Base-by-base conservation (phyloP, 306 rosid genomes). In the Cucumis cinereus region DNA sequence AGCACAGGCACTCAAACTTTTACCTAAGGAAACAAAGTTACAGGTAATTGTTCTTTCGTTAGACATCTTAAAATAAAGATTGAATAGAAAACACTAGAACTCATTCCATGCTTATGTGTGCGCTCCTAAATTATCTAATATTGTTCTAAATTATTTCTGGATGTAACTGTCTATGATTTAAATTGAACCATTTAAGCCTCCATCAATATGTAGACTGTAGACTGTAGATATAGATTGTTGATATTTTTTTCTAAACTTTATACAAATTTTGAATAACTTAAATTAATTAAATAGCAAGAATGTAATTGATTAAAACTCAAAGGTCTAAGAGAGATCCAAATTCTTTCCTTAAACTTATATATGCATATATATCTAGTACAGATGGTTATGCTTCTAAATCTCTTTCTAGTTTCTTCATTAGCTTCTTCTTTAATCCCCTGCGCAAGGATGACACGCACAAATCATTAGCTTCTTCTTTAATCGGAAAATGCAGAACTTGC, bases 1-100 rank as follows among this genome's bases (percentile, higher is more conserved):
- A 84, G 96, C 99, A 66, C 98, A 92, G 83, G 99, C 98, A 68
- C 96, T 92, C 81, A 92, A 86, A 88, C 97, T 92, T 75, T 47
- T 92, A 79, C 99, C 99, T 0, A 95, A 86, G 83, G 99, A 92
- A 79, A 95, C 98, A 8, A 95, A 88, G 84, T 80, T 95, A 76
- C 95, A 90, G 99, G 99, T 95, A 90, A 73, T 70, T 28, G 20
- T 77, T 77, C 55, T 82, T 74, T 70, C 63, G 24, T 73, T 43
- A n/a, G 28, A 62, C 56, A 60, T n/a, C 20, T 68, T 24, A 19
- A 24, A 8, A n/a, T 45, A 2, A 35, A 28, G 12, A 28, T 24
- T 41, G 12, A 71, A 15, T 20, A 8, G n/a, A 74, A 19, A 19
- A 26, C 33, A 11, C 45, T 52, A 28, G 60, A 11, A 64, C 47